These are phyloP conservation scores for Claviceps purpurea DNA, from an alignment of 2,329 filamentous ascomycete genomes.

Conservation along the genomic window DNA sequence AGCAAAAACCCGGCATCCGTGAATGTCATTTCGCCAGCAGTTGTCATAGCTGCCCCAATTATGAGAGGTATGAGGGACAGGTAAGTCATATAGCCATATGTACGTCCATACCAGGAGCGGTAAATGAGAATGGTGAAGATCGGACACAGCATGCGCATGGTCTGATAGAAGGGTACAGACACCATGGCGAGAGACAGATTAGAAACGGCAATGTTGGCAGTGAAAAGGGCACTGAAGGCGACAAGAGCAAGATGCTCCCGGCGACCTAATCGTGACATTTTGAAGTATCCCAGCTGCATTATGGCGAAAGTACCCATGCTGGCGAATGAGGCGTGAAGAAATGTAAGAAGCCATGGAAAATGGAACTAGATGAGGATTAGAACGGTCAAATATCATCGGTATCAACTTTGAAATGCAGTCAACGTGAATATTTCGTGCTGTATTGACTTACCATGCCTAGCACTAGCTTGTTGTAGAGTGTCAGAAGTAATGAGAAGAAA, in stretches of 20 bases:
- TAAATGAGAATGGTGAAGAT: slow-evolving; percentile 50
- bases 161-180: slow-evolving; percentile 53
- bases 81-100: slow-evolving; percentile 43
- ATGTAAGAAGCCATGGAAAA: slow-evolving; percentile 48
- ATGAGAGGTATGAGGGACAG: slow-evolving; percentile 47
- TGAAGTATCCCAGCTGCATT: slow-evolving; percentile 37
- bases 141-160: slow-evolving; percentile 47
- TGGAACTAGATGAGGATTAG: slow-evolving; percentile 28
- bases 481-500: slow-evolving; percentile 33
- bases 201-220: slow-evolving; percentile 50
- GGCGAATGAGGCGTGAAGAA: slow-evolving; percentile 43
- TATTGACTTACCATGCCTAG: slow-evolving; percentile 31
- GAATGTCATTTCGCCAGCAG: slow-evolving; percentile 49
- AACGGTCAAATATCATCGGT: background rate
- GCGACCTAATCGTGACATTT: slow-evolving; percentile 35
- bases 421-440: background rate
- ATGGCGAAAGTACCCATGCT: slow-evolving; percentile 41
- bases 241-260: slow-evolving; percentile 42
- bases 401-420: background rate
- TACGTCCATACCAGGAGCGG: slow-evolving; percentile 39
- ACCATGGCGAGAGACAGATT: slow-evolving; percentile 49
- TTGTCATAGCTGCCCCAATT: slow-evolving; percentile 44
- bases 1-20: slow-evolving; percentile 42
- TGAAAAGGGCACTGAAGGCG: slow-evolving; percentile 47
- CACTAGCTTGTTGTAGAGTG: slow-evolving; percentile 47